A percentile compares a stretch with the other conserved stretches of the same genome.
phyloP scores from a whole-genome alignment of 345 rosid species.

The Salix brachista region DNA sequence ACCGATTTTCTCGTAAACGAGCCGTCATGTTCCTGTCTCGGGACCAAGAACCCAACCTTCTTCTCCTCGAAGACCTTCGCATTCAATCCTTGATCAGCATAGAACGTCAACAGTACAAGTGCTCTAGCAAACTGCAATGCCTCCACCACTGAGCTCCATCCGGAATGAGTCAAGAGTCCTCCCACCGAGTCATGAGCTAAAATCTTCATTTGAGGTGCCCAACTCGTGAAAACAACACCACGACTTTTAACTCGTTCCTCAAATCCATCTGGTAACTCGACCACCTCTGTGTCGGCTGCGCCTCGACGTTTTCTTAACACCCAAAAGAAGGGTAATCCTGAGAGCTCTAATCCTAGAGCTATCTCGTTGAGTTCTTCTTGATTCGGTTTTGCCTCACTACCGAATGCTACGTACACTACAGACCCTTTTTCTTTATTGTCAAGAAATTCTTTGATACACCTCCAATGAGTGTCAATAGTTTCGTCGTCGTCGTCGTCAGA shows the following conservation, averaged over 20 bases:
- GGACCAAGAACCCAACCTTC: slow-evolving; percentile 28
- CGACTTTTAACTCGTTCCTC: slow-evolving; percentile 21
- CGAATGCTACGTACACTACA: not conserved
- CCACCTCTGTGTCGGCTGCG: not conserved
- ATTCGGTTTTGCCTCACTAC: slow-evolving; percentile 10
- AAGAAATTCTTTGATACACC: not conserved
- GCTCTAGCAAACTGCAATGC: slow-evolving; percentile 32
- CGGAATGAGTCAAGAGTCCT: slow-evolving; percentile 41
- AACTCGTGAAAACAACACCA: slow-evolving; percentile 22
- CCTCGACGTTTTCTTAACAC: slow-evolving; percentile 2
- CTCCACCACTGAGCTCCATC: slow-evolving; percentile 48
- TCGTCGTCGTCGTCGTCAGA: not conserved
- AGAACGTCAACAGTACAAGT: slow-evolving; percentile 30
- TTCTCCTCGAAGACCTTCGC: slow-evolving; percentile 33
- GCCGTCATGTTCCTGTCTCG: slow-evolving; percentile 34
- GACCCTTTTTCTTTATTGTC: not conserved
- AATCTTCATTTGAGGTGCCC: slow-evolving; percentile 42
- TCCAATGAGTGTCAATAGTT: not conserved
- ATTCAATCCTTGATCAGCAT: slow-evolving; percentile 44
- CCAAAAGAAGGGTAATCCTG: slow-evolving; percentile 12
- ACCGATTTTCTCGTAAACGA: slow-evolving; percentile 33
- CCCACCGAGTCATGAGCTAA: slow-evolving; percentile 40
- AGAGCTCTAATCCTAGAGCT: slow-evolving; percentile 7
- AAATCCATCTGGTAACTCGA: slow-evolving; percentile 28
- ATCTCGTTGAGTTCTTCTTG: slow-evolving; percentile 7